Conservation (phyloP, 129 eudicot species). For the Oenanthe sinensis region DNA sequence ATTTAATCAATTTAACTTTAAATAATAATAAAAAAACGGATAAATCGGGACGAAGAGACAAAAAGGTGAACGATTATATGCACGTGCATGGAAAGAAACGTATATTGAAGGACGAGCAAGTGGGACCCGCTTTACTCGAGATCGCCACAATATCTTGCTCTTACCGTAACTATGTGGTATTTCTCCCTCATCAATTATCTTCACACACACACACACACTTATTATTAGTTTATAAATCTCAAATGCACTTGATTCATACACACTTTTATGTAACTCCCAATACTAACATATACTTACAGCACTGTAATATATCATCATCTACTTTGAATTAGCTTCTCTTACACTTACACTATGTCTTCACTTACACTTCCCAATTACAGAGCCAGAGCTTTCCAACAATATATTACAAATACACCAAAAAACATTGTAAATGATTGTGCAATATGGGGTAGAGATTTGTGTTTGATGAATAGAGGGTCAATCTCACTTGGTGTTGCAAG, state of each 20-base stretch:
- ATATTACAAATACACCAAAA: not conserved
- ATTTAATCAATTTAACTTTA: too few species aligned
- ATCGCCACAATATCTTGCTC: slow-evolving; percentile 4
- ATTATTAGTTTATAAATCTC: not conserved
- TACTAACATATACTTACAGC: not conserved
- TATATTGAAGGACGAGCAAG: slow-evolving; percentile 4
- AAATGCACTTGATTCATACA: not conserved
- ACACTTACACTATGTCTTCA: slow-evolving; percentile 21
- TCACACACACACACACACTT: not conserved
- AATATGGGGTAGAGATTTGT: slow-evolving; percentile 36
- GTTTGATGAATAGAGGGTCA: slow-evolving; percentile 24
- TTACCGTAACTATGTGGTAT: slow-evolving; percentile 16
- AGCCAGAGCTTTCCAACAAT: slow-evolving; percentile 16
- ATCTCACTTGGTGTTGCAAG: not conserved
- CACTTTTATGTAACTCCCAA: not conserved
- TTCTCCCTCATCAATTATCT: slow-evolving; percentile 7
- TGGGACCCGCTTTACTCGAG: slow-evolving; percentile 13
- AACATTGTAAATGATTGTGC: slow-evolving; percentile 16
- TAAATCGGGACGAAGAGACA: too few species aligned
- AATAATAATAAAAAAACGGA: too few species aligned
- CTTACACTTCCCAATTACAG: slow-evolving; percentile 16
- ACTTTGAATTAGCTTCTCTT: slow-evolving; percentile 8
- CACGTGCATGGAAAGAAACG: slow-evolving; percentile 1
- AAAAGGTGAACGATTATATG: too few species aligned
- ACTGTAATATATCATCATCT: not conserved